Conservation (phyloP, 208 protist genomes). For the Leishmania tropica region DNA sequence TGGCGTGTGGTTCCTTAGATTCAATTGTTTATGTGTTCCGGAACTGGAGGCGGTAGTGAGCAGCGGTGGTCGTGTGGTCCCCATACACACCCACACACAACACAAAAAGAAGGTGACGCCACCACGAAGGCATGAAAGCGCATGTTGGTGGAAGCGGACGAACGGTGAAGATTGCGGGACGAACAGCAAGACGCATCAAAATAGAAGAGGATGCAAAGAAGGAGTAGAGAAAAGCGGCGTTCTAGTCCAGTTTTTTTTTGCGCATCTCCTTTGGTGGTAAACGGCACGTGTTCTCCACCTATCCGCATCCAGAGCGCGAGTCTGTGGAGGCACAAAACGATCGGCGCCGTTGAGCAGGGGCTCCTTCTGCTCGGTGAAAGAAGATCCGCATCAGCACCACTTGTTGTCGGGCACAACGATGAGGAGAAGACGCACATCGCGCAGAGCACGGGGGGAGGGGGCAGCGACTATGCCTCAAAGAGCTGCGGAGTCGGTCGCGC, state of each 20-base stretch:
- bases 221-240: neutral
- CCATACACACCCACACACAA: neutral
- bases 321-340: neutral
- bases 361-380: neutral
- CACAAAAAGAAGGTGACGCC: slow-evolving; percentile 1
- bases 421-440: neutral
- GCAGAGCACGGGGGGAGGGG: neutral
- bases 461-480: neutral
- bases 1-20: neutral
- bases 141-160: neutral
- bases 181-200: neutral
- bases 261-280: neutral
- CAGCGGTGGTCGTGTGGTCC: neutral
- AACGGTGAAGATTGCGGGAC: slow-evolving; percentile 6
- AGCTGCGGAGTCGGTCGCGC: neutral
- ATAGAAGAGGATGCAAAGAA: neutral
- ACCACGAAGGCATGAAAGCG: neutral
- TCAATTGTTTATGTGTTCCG: neutral
- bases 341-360: neutral
- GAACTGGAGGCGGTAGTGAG: neutral
- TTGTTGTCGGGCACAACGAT: neutral
- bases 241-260: accelerated
- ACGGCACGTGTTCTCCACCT: too few relatives aligned
- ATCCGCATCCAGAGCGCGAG: neutral
- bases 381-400: neutral